These are phyloP conservation scores for Aspergillus saccharolyticus DNA, from an alignment of 495 filamentous ascomycete species.

Conservation along the genomic window DNA sequence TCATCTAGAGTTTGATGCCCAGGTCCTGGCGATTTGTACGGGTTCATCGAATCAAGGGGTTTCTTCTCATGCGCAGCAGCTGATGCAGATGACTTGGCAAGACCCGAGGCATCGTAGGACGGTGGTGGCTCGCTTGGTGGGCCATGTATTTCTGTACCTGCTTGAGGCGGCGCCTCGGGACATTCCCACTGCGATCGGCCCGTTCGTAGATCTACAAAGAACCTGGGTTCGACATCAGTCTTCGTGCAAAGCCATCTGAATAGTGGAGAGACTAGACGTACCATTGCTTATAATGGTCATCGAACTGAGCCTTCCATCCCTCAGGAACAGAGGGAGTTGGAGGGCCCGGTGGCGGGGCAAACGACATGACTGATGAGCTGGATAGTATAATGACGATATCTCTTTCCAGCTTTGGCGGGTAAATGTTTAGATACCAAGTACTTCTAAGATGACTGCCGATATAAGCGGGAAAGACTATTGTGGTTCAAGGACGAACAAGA, in stretches of 20 bases:
- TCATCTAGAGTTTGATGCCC: slow-evolving; percentile 46
- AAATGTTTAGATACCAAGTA: background rate
- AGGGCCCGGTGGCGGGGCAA: slow-evolving; percentile 67
- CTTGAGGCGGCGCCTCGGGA: slow-evolving; percentile 59
- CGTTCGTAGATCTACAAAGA: slow-evolving; percentile 82
- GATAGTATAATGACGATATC: background rate
- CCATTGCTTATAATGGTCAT: slow-evolving; percentile 74
- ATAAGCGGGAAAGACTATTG: background rate
- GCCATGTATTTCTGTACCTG: slow-evolving; percentile 36
- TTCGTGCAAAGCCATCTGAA: background rate
- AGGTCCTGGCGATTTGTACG: slow-evolving; percentile 35
- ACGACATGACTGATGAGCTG: slow-evolving; percentile 34
- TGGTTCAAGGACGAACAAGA: background rate
- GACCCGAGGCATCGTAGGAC: slow-evolving; percentile 50
- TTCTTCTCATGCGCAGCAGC: slow-evolving; percentile 50
- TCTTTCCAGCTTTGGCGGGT: background rate
- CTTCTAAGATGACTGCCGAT: too few species aligned
- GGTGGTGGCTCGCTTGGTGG: slow-evolving; percentile 57
- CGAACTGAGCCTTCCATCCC: slow-evolving; percentile 81
- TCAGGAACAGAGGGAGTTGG: slow-evolving; percentile 83
- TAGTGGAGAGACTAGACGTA: too few species aligned
- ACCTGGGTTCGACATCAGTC: slow-evolving; percentile 47
- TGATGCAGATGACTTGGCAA: slow-evolving; percentile 27
- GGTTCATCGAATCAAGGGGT: slow-evolving; percentile 56
- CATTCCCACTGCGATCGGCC: slow-evolving; percentile 84